These are phyloP conservation scores for Pseudomicrostroma phylloplanum DNA, from an alignment of 1,284 basidiomycete genomes.

Conservation along the genomic window DNA sequence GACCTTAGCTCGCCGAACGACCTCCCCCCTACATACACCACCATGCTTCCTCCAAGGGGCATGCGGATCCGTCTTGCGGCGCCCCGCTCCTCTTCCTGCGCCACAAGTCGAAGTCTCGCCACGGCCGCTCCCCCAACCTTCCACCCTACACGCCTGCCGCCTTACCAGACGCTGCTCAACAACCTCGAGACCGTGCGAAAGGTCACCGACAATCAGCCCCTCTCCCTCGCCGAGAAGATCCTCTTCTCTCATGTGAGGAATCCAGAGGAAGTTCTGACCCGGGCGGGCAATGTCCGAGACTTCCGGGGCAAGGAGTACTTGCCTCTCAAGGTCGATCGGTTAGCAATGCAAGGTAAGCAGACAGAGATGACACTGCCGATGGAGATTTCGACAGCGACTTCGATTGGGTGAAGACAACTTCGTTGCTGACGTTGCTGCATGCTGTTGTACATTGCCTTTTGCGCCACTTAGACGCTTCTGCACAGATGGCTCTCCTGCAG, in stretches of 20 bases:
- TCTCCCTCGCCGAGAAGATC: slow-evolving; percentile 96
- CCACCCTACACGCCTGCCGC: slow-evolving; percentile 58
- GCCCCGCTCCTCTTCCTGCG: background rate
- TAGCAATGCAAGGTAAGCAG: slow-evolving; percentile 73
- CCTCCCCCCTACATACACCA: background rate
- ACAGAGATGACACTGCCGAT: background rate
- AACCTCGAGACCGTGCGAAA: slow-evolving; percentile 69
- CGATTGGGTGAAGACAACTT: background rate
- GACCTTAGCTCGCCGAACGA: too few relatives aligned
- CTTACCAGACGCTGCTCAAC: slow-evolving; percentile 69
- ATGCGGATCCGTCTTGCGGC: background rate
- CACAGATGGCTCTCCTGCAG: slow-evolving; percentile 98
- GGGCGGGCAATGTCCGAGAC: slow-evolving; percentile 55
- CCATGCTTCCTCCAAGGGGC: slow-evolving; percentile 3
- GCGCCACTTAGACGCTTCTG: slow-evolving; percentile 71
- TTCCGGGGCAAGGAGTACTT: slow-evolving; percentile 83
- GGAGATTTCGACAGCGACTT: background rate
- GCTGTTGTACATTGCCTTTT: background rate
- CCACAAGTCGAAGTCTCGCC: background rate
- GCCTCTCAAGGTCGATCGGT: slow-evolving; percentile 81
- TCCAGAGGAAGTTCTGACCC: slow-evolving; percentile 63
- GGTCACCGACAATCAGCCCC: slow-evolving; percentile 71
- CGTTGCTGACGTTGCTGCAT: background rate
- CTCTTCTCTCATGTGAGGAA: slow-evolving; percentile 86
- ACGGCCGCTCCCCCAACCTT: slow-evolving; percentile 23